A percentile compares a stretch with the other conserved stretches of the same genome.
phyloP scores from a whole-genome alignment of 2,329 filamentous ascomycete genomes.

The Microsporum ferrugineum region DNA sequence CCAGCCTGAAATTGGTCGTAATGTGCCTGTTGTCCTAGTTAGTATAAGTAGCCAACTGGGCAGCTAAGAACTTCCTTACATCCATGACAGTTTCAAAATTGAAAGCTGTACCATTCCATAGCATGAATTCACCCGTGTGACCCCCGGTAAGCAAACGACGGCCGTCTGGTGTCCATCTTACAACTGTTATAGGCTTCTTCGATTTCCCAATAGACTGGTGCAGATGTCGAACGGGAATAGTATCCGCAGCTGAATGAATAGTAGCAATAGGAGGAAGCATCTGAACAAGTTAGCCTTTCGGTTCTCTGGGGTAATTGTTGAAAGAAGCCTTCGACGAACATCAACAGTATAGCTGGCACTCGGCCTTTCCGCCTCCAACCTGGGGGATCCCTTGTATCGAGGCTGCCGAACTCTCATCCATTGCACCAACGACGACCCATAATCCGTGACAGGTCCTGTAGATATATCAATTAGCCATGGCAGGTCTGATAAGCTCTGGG shows the following conservation, averaged over 20 bases:
- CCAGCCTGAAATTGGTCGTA: conserved; percentile 45
- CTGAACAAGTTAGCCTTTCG: conserved; percentile 33
- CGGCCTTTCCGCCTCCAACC: conserved; percentile 69
- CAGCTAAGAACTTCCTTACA: conserved; percentile 24
- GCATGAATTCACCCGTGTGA: conserved; percentile 91
- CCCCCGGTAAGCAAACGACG: conserved; percentile 83
- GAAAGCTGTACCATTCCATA: conserved; percentile 98
- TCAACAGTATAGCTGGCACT: conserved; percentile 84
- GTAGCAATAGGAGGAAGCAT: conserved; percentile 78
- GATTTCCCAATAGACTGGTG: conserved; percentile 98
- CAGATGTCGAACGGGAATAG: conserved; percentile 85
- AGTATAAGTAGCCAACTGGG: neutral
- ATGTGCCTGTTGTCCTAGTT: conserved; percentile 48
- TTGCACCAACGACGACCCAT: conserved; percentile 77
- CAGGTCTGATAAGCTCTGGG: neutral
- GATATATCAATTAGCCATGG: conserved; percentile 4
- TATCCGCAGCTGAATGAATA: conserved; percentile 63
- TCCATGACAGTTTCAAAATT: conserved; percentile 99
- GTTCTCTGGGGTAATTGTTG: neutral
- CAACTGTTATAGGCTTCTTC: conserved; percentile 92
- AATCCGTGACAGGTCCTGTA: conserved; percentile 80
- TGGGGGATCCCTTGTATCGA: conserved; percentile 59
- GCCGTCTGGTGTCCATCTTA: conserved; percentile 94
- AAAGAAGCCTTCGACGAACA: conserved; percentile 41
- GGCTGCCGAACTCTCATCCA: conserved; percentile 79